Base-by-base conservation (phyloP, 1,284 basidiomycete genomes). In the Marasmius tenuissimus region DNA sequence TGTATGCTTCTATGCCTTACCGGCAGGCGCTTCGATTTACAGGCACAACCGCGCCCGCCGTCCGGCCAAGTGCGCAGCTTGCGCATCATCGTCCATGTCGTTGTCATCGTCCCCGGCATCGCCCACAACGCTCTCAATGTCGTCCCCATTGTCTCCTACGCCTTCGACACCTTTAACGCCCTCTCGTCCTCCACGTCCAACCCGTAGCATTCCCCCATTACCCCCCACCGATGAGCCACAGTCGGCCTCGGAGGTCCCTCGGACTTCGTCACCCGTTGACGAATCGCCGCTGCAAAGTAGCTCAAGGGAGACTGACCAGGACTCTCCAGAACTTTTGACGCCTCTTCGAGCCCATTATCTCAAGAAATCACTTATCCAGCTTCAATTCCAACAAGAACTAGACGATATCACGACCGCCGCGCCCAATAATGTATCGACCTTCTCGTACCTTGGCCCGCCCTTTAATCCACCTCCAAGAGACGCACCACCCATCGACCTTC, bases 341-440 rank as follows among this genome's bases (percentile, higher is more conserved):
- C 92, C 96, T 4, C 77, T 96, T 35, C 88, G 94, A 45, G 94
- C 94, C 1, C 96, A 98, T 72, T 98, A 98, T 75, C 90, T 98
- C 72, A 98, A 97, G 79, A 96, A 97, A 76, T 85, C 91, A n/a
- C 87, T 98, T 59, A 85, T 98, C 51, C 87, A 91, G 66, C 86
- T 97, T 49, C 89, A 98, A 73, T 88, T 97, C 66, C 76, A 81
- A 65, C 78, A 80, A 40, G 96, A 98, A 75, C 82, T 97, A 59
- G 81, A 86, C 63, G 79, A 82, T 47, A 83, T 96, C 67, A 86
- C 87, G 4, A 84, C 85, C 60, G 75, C 83, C 8, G 73, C 81
- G 1, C 75, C 80, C 27, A 78, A 77, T 57, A 86, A 86, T 62
- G 77, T 88, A 18, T 92, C 91, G 52, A 86, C 93, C 0, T 83